Evolutionary conservation across 805 yeast species (phyloP), one percentile per base, ranked within the genome.

Genomic region (Sporopachydermia lactativora): DNA sequence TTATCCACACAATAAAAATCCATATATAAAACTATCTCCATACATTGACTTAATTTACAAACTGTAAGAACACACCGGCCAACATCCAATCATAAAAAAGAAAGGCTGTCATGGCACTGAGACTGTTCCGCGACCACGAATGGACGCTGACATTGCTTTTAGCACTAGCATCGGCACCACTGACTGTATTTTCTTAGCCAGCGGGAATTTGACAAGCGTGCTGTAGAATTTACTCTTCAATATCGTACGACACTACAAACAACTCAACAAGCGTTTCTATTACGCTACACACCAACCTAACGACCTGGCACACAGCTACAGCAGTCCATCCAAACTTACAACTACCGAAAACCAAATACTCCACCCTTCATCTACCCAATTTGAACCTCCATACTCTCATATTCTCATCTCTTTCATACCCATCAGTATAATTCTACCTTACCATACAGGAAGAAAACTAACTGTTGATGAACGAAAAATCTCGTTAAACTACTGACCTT

Each of bases 221-320:
- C 52, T 48, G 47, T n/a, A n/a, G n/a, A n/a, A n/a, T n/a, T n/a
- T n/a, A n/a, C n/a, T n/a, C n/a, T n/a, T n/a, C n/a, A n/a, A n/a
- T n/a, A 39, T 39, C 11, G 13, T 34, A 11, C 11, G 11, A 16
- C 13, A 11, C 37, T 35, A 35, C 24, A 13, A 16, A 16, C n/a
- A 13, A 19, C n/a, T 35, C 24, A 35, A 16, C 24, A 13, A 19
- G 35, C 11, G 37, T 11, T n/a, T 11, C 15, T 13, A 16, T n/a
- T 35, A 11, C 24, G 14, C 15, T 13, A 16, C 11, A 35, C 64
- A 68, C 68, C 69, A 64, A 45, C 50, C 53, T 41, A 68, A 65
- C 39, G 55, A 51, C 44, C 60, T 55, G 49, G 68, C 69, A 1
- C 58, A 5, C 52, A 59, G 35, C 59, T 63, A 40, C 65, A 62